These are phyloP conservation scores for Neurospora cerealis DNA, from an alignment of 495 filamentous ascomycete species.

Conservation along the genomic window DNA sequence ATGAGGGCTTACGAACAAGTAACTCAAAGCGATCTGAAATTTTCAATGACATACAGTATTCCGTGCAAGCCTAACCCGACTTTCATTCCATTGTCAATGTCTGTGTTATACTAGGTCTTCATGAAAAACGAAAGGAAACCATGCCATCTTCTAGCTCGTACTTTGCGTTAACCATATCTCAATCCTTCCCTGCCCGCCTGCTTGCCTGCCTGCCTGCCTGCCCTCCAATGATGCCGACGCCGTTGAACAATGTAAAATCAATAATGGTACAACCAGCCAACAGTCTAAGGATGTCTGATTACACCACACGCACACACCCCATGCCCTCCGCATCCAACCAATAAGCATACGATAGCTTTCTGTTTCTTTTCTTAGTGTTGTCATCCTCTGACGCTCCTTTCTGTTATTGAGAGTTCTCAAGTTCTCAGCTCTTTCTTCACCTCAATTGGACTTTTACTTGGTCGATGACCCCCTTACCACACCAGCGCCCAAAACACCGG, in stretches of 20 bases:
- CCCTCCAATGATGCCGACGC: slow-evolving; percentile 13
- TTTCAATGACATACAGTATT: neutral
- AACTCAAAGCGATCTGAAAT: neutral
- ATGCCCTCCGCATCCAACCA: neutral
- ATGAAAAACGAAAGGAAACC: neutral
- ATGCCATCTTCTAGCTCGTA: neutral
- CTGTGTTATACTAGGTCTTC: neutral
- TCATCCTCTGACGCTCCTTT: neutral
- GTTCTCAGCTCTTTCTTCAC: neutral
- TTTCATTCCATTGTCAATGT: neutral
- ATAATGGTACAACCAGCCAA: slow-evolving; percentile 8
- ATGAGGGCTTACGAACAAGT: neutral
- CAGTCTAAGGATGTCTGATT: slow-evolving; percentile 1
- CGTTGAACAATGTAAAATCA: slow-evolving; percentile 11
- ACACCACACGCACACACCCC: neutral
- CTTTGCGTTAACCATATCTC: neutral
- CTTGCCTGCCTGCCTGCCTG: neutral
- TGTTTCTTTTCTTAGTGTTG: neutral
- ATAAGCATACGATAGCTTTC: neutral
- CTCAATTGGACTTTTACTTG: slow-evolving; percentile 39
- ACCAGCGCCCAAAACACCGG: slow-evolving; percentile 79
- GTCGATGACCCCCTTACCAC: slow-evolving; percentile 29
- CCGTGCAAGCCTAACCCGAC: neutral
- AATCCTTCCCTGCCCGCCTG: neutral
- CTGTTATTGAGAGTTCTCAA: neutral